phyloP scores from a whole-genome alignment of 352 stramenopile species.

The Elongisporangium senticosum region DNA sequence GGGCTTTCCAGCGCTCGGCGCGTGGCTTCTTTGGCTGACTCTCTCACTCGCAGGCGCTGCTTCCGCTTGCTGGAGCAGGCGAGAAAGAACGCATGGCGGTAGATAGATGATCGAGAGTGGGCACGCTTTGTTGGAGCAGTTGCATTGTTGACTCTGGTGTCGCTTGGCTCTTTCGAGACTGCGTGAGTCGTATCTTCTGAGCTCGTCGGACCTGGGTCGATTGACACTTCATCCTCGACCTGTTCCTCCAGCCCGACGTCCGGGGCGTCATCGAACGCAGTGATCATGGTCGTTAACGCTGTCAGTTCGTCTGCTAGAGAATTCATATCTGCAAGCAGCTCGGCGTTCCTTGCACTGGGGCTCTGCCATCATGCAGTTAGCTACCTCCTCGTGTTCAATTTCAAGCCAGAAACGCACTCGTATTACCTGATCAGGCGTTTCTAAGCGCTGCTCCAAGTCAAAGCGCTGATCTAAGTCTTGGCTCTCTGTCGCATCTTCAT shows the following conservation, averaged over 20 bases:
- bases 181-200: neutral
- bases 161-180: too few relatives aligned
- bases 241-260: neutral
- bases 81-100: neutral
- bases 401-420: neutral
- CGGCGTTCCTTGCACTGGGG: neutral
- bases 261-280: slow-evolving; percentile 6
- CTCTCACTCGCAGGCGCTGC: neutral
- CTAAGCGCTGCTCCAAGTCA: neutral
- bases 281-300: slow-evolving; percentile 5
- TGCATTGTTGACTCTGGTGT: neutral
- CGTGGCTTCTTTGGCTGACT: neutral
- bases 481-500: neutral
- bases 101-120: neutral
- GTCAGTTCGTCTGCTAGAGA: slow-evolving; percentile 20
- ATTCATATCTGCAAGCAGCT: slow-evolving; percentile 7
- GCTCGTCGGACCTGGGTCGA: neutral
- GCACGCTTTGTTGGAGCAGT: neutral
- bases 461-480: neutral
- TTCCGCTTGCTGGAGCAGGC: neutral
- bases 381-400: neutral
- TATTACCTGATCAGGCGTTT: neutral
- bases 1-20: slow-evolving; percentile 12
- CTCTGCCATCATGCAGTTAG: neutral
- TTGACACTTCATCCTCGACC: neutral